Evolutionary conservation across 768 basidiomycete species (phyloP), one percentile per base, ranked within the genome.

Genomic region (Kwoniella botswanensis): DNA sequence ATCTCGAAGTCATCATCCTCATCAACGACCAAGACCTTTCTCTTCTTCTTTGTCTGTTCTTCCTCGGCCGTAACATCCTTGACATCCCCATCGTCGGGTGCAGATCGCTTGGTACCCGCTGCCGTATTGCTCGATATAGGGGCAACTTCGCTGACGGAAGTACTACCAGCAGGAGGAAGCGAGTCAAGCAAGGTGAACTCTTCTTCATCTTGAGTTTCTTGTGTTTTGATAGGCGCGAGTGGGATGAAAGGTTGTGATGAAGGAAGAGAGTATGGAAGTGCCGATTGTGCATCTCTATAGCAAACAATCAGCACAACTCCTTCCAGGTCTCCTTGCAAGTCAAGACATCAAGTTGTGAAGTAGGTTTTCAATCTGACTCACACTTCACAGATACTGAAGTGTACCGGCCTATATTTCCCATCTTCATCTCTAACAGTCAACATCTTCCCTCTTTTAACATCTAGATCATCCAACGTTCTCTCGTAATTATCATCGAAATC

Each of bases 401-500:
- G 87, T 35, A 96, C 87, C 1, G 91, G 92, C 11, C 86, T 88
- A 83, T 86, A 87, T 68, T 89, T 90, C 5, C 88, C 92, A 41
- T 95, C 93, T 76, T 97, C 94, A 81, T 98, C 94, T 4, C 90
- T 90, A 43, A 98, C 91, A 4, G 90, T 89, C 78, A 98, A 79
- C 85, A 97, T 96, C 84, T 90, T 94, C 53, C 95, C 94, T 65
- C 90, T 85, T 0, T 87, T 88, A 42, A 96, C 89, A 58, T 88
- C 91, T 65, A 98, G 79, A 74, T 92, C 92, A 73, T 89, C 91
- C 74, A 99, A 81, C 58, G 93, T 93, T 71, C 91, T 87, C 2
- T 88, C 90, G 71, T 88, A 80, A 76, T 98, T 98, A 76, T 98
- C 95, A 57, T 93, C 91, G 87, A 92, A 96, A 79, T 98, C 96